Percentiles rank a stretch among this genome's conserved stretches.
phyloP scores from a whole-genome alignment of 495 filamentous ascomycete genomes.

The Neurospora hispaniola region DNA sequence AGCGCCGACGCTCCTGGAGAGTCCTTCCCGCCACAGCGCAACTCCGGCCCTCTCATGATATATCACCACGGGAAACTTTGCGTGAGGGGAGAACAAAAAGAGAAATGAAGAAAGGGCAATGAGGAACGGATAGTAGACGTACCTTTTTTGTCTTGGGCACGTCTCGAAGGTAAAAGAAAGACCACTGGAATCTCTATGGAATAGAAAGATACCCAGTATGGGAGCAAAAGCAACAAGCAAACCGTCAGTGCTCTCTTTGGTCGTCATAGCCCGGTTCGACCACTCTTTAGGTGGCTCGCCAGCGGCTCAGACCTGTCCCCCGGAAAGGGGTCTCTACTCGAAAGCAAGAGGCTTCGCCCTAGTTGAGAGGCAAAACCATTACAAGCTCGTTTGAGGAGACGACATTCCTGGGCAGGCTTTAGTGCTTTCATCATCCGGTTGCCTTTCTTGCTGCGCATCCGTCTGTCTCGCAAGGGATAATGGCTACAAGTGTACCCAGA shows the following conservation, averaged over 20 bases:
- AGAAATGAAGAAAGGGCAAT: too few relatives aligned
- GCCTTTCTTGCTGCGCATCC: not conserved
- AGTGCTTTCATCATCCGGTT: conserved; percentile 28
- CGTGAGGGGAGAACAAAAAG: too few relatives aligned
- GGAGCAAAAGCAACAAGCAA: not conserved
- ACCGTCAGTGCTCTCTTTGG: conserved; percentile 47
- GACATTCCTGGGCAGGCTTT: conserved; percentile 9
- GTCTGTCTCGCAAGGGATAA: not conserved
- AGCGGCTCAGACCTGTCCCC: conserved; percentile 21
- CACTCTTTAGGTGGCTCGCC: conserved; percentile 3
- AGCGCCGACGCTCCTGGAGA: too few relatives aligned
- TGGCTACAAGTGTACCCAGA: not conserved
- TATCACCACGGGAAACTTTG: too few relatives aligned
- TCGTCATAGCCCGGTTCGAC: conserved; percentile 21
- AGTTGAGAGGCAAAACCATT: conserved; percentile 14
- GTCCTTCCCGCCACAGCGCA: too few relatives aligned
- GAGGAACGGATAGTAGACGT: too few relatives aligned
- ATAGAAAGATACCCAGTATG: not conserved
- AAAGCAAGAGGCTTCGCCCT: conserved; percentile 24
- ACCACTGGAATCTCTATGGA: not conserved
- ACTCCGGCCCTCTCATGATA: too few relatives aligned
- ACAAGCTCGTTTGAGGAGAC: conserved; percentile 8
- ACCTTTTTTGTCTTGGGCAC: too few relatives aligned
- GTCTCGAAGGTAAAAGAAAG: too few relatives aligned
- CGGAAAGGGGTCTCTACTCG: not conserved